A percentile compares a stretch with the other conserved stretches of the same genome.
Conservation (phyloP, 1,139 yeast species). For the Candida sp. region DNA sequence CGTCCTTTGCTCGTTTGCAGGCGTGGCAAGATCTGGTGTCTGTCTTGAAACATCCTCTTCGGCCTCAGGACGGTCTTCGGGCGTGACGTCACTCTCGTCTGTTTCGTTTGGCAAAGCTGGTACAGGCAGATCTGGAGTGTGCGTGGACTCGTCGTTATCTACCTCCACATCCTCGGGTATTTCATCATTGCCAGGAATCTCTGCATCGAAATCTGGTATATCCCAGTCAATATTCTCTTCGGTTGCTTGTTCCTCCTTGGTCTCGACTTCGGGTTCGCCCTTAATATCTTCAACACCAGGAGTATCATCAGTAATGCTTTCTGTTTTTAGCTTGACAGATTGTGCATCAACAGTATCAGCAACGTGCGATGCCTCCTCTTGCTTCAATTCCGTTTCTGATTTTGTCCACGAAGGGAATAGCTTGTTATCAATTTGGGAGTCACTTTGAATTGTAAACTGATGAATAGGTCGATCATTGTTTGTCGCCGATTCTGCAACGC, state of each 20-base stretch:
- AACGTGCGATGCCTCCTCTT: not conserved
- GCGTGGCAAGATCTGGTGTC: not conserved
- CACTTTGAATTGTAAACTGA: not conserved
- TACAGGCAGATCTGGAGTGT: not conserved
- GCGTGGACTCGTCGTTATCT: not conserved
- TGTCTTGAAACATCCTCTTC: not conserved
- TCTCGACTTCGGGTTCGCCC: not conserved
- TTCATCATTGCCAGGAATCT: not conserved
- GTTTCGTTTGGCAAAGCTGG: not conserved
- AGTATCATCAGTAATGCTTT: no score
- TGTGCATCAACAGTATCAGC: no score
- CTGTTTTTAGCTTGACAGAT: no score
- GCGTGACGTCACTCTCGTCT: not conserved
- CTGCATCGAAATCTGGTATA: constrained; percentile 1
- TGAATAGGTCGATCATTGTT: not conserved
- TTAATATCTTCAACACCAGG: no score
- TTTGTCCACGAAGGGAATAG: constrained; percentile 1
- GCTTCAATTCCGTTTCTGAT: not conserved
- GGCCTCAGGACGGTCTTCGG: not conserved
- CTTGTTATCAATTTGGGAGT: not conserved
- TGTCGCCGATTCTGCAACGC: not conserved
- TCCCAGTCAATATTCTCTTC: constrained; percentile 1
- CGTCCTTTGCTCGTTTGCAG: not conserved
- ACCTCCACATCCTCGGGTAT: no score
- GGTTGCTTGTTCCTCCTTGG: not conserved